phyloP scores from a whole-genome alignment of 2,329 filamentous ascomycete species.

The Fusarium papillatum region DNA sequence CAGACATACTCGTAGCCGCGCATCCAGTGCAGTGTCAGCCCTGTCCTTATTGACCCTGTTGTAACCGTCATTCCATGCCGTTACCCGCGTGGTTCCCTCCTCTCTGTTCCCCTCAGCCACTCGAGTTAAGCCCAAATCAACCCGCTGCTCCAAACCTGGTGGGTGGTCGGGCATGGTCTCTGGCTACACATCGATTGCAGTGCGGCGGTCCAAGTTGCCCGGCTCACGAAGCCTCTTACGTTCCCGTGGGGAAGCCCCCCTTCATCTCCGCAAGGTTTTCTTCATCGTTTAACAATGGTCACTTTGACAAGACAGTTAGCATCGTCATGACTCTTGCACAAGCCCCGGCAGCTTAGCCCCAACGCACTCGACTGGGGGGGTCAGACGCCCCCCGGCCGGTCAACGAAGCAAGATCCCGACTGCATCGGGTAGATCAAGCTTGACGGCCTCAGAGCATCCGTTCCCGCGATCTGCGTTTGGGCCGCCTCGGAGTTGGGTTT shows the following conservation, averaged over 20 bases:
- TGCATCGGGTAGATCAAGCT: conserved; percentile 37
- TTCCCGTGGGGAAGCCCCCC: conserved; percentile 34
- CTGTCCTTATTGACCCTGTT: conserved; percentile 39
- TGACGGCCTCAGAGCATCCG: conserved; percentile 25
- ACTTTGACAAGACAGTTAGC: conserved; percentile 50
- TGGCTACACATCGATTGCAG: conserved; percentile 37
- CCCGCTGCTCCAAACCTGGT: conserved; percentile 23
- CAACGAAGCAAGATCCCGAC: conserved; percentile 39
- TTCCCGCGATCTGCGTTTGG: conserved; percentile 19
- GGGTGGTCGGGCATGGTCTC: conserved; percentile 27
- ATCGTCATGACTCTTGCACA: conserved; percentile 25
- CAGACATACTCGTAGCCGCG: conserved; percentile 43
- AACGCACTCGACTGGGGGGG: conserved; percentile 25
- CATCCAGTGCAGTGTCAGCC: conserved; percentile 46
- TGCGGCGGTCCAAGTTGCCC: conserved; percentile 37
- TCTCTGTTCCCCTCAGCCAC: conserved; percentile 30
- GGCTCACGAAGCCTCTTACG: conserved; percentile 33
- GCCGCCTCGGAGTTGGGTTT: conserved; percentile 20
- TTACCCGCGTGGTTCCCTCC: conserved; percentile 29
- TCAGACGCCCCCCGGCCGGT: conserved; percentile 21
- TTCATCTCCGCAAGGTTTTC: conserved; percentile 48
- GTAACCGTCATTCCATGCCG: conserved; percentile 33
- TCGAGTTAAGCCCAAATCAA: conserved; percentile 20
- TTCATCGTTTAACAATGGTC: conserved; percentile 79
- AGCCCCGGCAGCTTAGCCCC: conserved; percentile 25